A percentile compares a stretch with the other conserved stretches of the same genome.
phyloP scores from a whole-genome alignment of 768 basidiomycete species.

The Boletus bicolor region DNA sequence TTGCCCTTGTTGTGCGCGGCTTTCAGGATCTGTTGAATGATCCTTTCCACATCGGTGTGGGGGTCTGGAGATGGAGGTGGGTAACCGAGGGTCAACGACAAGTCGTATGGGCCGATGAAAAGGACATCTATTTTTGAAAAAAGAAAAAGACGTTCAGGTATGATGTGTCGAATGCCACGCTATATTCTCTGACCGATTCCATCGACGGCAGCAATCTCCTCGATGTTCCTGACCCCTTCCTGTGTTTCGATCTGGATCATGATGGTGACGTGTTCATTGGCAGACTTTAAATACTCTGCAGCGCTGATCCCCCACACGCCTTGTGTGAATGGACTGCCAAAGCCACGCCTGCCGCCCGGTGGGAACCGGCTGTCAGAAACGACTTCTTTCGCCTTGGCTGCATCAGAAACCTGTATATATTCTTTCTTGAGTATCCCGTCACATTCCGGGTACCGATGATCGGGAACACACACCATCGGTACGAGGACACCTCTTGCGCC shows the following conservation, averaged over 20 bases:
- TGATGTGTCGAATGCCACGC: not conserved
- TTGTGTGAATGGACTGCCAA: conserved; percentile 63
- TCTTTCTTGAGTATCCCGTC: not conserved
- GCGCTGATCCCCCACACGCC: conserved; percentile 51
- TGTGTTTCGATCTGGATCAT: conserved; percentile 68
- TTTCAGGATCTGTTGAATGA: conserved; percentile 52
- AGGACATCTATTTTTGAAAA: conserved; percentile 39
- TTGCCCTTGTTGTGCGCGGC: conserved; percentile 52
- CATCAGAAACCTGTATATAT: conserved; percentile 44
- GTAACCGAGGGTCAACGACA: conserved; percentile 60
- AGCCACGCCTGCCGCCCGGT: conserved; percentile 58
- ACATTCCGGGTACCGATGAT: not conserved
- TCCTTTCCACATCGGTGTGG: conserved; percentile 58
- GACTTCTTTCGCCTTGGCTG: conserved; percentile 53
- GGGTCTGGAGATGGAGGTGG: conserved; percentile 61
- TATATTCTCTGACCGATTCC: conserved; percentile 48
- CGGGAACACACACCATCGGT: conserved; percentile 51
- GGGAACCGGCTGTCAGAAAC: conserved; percentile 61
- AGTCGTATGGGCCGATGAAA: conserved; percentile 67
- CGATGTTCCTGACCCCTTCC: conserved; percentile 56
- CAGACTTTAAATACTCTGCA: conserved; percentile 49
- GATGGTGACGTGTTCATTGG: conserved; percentile 53
- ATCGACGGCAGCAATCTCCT: conserved; percentile 57
- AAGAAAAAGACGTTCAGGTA: not conserved
- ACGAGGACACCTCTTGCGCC: conserved; percentile 64